These are phyloP conservation scores for Paecilomyces fulvus DNA, from an alignment of 2,329 filamentous ascomycete species.

Conservation along the genomic window DNA sequence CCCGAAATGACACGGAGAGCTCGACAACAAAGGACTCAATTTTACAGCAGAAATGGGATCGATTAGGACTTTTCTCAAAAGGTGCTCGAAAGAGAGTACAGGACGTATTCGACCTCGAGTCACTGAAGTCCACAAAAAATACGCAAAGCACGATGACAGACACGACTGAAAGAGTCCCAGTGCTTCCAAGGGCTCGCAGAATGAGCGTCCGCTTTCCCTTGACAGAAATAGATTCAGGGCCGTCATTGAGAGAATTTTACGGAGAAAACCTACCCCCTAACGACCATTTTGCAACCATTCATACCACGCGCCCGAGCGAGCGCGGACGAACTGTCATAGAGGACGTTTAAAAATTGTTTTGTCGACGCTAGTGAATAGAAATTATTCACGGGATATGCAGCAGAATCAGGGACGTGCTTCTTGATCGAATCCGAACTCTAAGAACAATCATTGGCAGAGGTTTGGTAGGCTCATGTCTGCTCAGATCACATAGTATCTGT, in stretches of 20 bases:
- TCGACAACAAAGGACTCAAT: constrained; percentile 1
- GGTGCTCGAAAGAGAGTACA: constrained; percentile 10
- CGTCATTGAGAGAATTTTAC: neutral
- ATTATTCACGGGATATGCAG: neutral
- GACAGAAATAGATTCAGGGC: neutral
- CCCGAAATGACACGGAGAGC: neutral
- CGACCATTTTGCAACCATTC: neutral
- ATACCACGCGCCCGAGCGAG: neutral
- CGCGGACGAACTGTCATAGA: neutral
- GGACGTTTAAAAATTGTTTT: neutral
- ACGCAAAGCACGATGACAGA: neutral
- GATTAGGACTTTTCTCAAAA: constrained; percentile 6
- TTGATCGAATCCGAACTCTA: neutral
- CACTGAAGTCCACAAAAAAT: constrained; percentile 2
- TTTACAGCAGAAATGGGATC: constrained; percentile 5
- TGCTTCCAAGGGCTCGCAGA: constrained; percentile 14
- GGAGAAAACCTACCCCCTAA: neutral
- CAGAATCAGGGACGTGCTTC: neutral
- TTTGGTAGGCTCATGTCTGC: neutral
- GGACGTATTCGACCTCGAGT: constrained; percentile 14
- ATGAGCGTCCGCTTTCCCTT: constrained; percentile 7
- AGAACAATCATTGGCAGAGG: neutral
- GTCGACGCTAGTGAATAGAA: neutral
- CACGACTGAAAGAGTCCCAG: constrained; percentile 7
- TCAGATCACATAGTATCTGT: neutral